Conservation (phyloP, 2,329 filamentous ascomycete genomes). For the Periconia sp. region DNA sequence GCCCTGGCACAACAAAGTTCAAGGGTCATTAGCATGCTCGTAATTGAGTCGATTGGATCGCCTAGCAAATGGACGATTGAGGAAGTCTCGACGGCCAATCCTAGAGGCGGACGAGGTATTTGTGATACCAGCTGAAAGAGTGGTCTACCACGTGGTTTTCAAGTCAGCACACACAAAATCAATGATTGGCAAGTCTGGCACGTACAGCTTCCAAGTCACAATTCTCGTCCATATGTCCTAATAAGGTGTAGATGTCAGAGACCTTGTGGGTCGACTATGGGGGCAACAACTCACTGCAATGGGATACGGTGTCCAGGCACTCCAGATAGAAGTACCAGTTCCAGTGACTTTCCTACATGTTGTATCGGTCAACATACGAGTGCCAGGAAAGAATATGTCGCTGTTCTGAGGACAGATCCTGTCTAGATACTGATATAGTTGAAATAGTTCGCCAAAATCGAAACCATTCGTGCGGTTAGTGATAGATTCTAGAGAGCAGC, state of each 20-base stretch:
- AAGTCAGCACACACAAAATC: no score
- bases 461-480: constrained; percentile 22
- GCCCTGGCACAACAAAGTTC: constrained; percentile 15
- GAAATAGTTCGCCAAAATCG: constrained; percentile 16
- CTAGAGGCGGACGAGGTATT: constrained; percentile 23
- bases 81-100: constrained; percentile 17
- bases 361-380: constrained; percentile 18
- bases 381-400: constrained; percentile 21
- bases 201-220: constrained; percentile 27
- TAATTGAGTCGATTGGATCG: constrained; percentile 25
- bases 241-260: neutral
- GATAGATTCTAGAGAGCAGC: constrained; percentile 17
- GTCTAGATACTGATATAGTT: constrained; percentile 14
- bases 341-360: constrained; percentile 18
- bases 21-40: constrained; percentile 20
- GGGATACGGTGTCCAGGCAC: constrained; percentile 20
- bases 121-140: constrained; percentile 22
- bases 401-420: constrained; percentile 17
- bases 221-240: constrained; percentile 15
- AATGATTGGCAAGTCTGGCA: no score
- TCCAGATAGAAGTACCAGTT: constrained; percentile 16
- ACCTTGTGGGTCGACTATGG: no score
- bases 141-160: no score
- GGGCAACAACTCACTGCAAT: constrained; percentile 21
- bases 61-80: constrained; percentile 22